Evolutionary conservation across 176 grass and related monocot genomes (phyloP), one percentile per base, ranked within the genome.

Genomic region (Leersia perrieri): DNA sequence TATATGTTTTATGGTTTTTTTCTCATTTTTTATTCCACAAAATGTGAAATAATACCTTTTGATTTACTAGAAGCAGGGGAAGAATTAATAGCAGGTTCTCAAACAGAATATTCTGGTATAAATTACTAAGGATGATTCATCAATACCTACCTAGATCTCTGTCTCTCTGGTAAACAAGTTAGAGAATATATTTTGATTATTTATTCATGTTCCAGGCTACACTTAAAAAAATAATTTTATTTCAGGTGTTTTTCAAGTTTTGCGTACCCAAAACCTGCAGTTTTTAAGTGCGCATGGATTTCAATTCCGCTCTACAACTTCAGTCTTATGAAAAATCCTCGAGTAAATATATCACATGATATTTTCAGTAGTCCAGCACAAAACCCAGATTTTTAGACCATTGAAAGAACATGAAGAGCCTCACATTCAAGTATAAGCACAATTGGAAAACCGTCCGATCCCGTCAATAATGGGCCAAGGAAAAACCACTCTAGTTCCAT

Each of bases 111-210:
- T n/a, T n/a, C n/a, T n/a, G n/a, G n/a, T n/a, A n/a, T n/a, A n/a
- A n/a, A 51, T 49, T n/a, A 42, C 66, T 60, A 51, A 53, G 47
- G 47, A 29, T 69, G 34, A 28, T 73, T 68, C 28, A 69, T 69
- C n/a, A 25, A 41, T 45, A 80, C 31, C 42, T 23, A 29, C n/a
- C n/a, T n/a, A n/a, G n/a, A n/a, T n/a, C 11, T 72, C n/a, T 72
- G n/a, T 15, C 40, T 75, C 3, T 75, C 32, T 38, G 75, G 62
- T 10, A 76, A 76, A 76, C 40, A 60, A 83, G 28, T 28, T 4
- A 26, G 27, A 71, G 5, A 15, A 53, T n/a, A 16, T 29, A 78
- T 63, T 63, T 70, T 3, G 4, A 38, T 28, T 39, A 66, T 36
- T 41, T 7, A 39, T 49, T n/a, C 49, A 74, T 75, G 23, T 53